Evolutionary conservation across 78 protist genomes (phyloP).

Genomic region (Chrysochromulina tobinii): DNA sequence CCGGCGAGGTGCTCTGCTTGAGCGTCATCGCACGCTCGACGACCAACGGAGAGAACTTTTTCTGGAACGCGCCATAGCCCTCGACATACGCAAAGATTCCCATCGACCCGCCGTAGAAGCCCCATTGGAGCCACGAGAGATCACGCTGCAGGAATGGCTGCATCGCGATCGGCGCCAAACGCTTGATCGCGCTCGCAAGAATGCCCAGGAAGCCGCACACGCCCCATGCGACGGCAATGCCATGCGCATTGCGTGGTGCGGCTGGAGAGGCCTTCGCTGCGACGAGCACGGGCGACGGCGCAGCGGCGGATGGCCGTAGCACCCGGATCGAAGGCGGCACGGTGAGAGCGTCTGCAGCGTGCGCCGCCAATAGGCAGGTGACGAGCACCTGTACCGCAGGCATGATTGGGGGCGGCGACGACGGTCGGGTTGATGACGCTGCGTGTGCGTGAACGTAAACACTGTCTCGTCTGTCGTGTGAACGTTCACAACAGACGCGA

Average conservation of each 20-base stretch:
- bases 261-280: too few relatives aligned
- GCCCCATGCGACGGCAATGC: background rate
- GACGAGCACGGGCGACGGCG: too few relatives aligned
- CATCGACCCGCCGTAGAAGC: background rate
- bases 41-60: slow-evolving; percentile 8
- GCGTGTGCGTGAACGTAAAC: too few relatives aligned
- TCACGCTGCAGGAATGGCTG: background rate
- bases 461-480: too few relatives aligned
- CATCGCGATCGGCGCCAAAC: slow-evolving; percentile 7
- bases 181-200: background rate
- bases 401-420: too few relatives aligned
- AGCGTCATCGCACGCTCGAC: slow-evolving; percentile 1
- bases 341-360: too few relatives aligned
- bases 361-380: too few relatives aligned
- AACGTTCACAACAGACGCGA: too few relatives aligned
- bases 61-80: slow-evolving; percentile 19
- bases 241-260: background rate
- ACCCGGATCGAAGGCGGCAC: too few relatives aligned
- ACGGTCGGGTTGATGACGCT: too few relatives aligned
- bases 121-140: background rate
- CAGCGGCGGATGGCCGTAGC: too few relatives aligned
- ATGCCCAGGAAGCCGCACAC: background rate
- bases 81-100: background rate
- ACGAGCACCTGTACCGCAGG: too few relatives aligned
- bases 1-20: background rate